Base-by-base conservation (phyloP, 208 protist genomes). In the Acanthamoeba lenticulata region DNA sequence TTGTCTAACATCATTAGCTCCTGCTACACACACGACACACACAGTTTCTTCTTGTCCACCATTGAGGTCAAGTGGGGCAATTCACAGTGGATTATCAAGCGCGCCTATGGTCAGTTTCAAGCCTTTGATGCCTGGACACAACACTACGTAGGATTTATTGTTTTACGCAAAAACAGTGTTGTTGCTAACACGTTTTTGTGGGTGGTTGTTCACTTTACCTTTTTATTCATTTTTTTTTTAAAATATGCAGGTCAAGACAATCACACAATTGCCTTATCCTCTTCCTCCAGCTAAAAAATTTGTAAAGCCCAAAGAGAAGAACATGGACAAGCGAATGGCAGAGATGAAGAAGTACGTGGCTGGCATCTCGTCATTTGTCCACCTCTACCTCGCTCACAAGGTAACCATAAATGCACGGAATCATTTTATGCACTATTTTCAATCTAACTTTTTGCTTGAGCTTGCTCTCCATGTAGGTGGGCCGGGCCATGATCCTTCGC, bases 341-440 rank as follows among this genome's bases (percentile, higher is more conserved):
- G 74, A 83, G 74, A 83, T 83, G 74, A 83, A 83, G 74, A 83
- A 52, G 42, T 83, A 83, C 42, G 32, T 83, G 9, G 74, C 74
- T n/a, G 74, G 74, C 21, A 83, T 83, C 42, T 83, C 74, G 45
- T 83, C 74, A 40, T 83, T 83, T 40, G 74, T 83, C 15, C 74
- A 83, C 29, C 74, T 83, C 42, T 83, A 36, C 74, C 34, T 83
- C 17, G 74, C 74, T 2, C 74, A 83, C 74, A 83, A 83, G 74
- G 74, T 83, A 74, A 52, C 9, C 9, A 52, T 5, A 5, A 15
- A 52, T 21, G 17, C 49, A 13, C 3, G 24, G 49, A 13, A 57
- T 21, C 15, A 13, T 27, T 13, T 21, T 3, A 27, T 13, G 19
- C 49, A 57, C 49, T 21, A 21, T 1, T 1, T 15, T 1, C 21